phyloP scores from a whole-genome alignment of 2,329 filamentous ascomycete species.

The Colletotrichum cuscutae region DNA sequence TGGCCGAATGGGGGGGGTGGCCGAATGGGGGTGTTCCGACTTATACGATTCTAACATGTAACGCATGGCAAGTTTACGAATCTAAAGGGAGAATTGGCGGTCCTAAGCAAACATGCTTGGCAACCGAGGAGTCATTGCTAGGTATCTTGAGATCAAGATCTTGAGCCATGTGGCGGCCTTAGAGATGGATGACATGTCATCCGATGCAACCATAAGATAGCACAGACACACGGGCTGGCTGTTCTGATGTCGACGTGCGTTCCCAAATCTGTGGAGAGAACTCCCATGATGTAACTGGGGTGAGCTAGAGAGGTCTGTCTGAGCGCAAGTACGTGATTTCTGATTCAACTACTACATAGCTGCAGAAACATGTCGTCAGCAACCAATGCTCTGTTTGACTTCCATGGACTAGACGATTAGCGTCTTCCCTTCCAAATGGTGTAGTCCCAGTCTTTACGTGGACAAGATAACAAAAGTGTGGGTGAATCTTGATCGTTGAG shows the following conservation, averaged over 20 bases:
- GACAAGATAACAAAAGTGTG: neutral
- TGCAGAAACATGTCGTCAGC: neutral
- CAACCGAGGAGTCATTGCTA: neutral
- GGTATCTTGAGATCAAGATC: neutral
- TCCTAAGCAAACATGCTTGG: neutral
- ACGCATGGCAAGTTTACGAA: neutral
- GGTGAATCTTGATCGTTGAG: neutral
- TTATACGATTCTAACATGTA: neutral
- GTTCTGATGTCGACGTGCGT: neutral
- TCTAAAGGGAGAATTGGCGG: neutral
- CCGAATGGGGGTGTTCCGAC: too few species aligned
- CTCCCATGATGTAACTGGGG: neutral
- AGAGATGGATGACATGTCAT: neutral
- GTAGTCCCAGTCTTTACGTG: neutral
- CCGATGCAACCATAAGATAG: neutral
- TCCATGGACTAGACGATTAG: neutral
- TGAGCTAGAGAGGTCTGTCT: neutral
- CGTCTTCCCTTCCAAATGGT: neutral
- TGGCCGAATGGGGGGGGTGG: too few species aligned
- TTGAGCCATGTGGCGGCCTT: too few species aligned
- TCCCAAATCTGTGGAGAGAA: neutral
- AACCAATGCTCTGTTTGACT: neutral
- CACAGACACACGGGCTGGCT: too few species aligned
- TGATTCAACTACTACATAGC: neutral
- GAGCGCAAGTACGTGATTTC: neutral